Evolutionary conservation across 495 filamentous ascomycete species (phyloP), one percentile per base, ranked within the genome.

Genomic region (Talaromyces trachyspermus): DNA sequence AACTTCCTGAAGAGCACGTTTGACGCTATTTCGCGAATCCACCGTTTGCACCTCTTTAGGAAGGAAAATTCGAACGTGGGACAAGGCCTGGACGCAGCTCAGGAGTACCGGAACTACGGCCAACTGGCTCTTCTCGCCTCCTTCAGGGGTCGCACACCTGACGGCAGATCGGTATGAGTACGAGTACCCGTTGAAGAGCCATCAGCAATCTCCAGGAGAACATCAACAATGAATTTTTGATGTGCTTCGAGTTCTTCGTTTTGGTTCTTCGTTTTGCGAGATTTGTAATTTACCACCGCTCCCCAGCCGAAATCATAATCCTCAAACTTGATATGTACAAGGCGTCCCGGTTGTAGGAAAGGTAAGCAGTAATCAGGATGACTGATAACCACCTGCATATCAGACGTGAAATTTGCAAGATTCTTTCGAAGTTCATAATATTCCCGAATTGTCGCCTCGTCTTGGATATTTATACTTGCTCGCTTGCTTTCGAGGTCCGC

Each of bases 251-350:
- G 75, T 20, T 85, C 77, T 32, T 87, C 78, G 12, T 70, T 78
- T n/a, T 77, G 64, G 11, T 72, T 69, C 57, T 80, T 86, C 10
- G 70, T 66, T 9, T 70, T 76, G 26, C 89, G 81, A 44, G 71
- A 66, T 2, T 73, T 77, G 51, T 76, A 81, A 47, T 86, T 83
- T 10, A 95, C 76, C 15, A 95, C 77, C 1, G 85, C 82, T 43
- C 91, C 92, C 94, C 92, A 98, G 30, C 89, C 92, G 60, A 89
- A 98, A 57, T 96, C 88, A 49, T 78, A 64, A 42, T 84, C 81
- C 39, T 81, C 77, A 56, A 86, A 77, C 56, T 85, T 87, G 49
- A 97, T 82, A 37, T 81, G 78, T n/a, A 98, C 77, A 11, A 95
- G 62, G 14, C 92, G 82, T 9, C 92, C 92, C 25, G 81, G 70